Base-by-base conservation (phyloP, 1,284 basidiomycete genomes). In the Testicularia cyperi region DNA sequence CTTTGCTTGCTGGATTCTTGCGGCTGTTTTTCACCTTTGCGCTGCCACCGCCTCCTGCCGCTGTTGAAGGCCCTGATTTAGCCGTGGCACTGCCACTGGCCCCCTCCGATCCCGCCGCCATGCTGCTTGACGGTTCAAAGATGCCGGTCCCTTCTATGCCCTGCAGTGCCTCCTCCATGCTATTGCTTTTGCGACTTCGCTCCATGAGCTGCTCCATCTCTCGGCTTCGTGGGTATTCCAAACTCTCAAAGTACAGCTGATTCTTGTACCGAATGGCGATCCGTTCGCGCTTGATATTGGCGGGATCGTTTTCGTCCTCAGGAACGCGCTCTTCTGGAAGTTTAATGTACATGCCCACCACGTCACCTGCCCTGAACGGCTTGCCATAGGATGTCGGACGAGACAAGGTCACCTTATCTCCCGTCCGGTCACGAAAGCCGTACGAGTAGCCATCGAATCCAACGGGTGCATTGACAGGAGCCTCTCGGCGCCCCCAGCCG, bases 401-500 rank as follows among this genome's bases (percentile, higher is more conserved):
- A 1, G 91, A 89, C 6, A 92, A 79, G 5, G 88, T 87, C 20
- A 95, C 85, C 77, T 89, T 91, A 47, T 96, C 89, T 8, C 95
- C 94, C 0, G 85, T 86, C 65, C 86, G 90, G 81, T 98, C 95
- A 39, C 92, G 84, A 60, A 88, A 82, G 3, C 86, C 91, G 74
- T 98, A 98, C 64, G 86, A 88, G 77, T 98, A 96, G 24, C 87
- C 94, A 71, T 98, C 94, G 14, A 92, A 80, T 0, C 95, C 95
- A 7, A 86, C 90, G 0, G 95, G 95, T 0, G 86, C 91, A 68
- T 96, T 95, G 36, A 98, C 80, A 12, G 86, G 85, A 5, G 92
- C 88, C 77, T 99, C 95, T 44, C 95, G 82, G 25, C 95, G 81
- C 1, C 84, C 92, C 85, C 90, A 94, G 0, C 95, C 95, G 0